Percentiles rank a stretch among this genome's conserved stretches.
These are phyloP conservation scores for Hypoxylon sp. DNA, from an alignment of 2,329 filamentous ascomycete genomes.

Conservation along the genomic window DNA sequence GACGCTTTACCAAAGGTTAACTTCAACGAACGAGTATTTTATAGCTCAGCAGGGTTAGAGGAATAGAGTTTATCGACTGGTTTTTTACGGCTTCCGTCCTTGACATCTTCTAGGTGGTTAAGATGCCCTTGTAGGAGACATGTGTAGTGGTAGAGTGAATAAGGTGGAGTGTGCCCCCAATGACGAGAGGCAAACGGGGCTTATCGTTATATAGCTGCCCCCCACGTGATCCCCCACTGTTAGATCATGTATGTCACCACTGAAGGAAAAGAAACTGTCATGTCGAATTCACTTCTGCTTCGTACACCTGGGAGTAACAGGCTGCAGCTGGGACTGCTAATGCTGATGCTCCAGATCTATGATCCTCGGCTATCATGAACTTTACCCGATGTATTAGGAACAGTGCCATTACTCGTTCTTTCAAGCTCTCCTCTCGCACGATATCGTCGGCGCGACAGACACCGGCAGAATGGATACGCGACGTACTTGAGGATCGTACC, in stretches of 20 bases:
- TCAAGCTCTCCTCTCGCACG: not conserved
- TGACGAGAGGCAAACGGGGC: not conserved
- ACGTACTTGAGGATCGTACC: conserved; percentile 31
- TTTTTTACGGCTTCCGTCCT: not conserved
- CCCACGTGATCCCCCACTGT: not conserved
- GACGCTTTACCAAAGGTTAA: not conserved
- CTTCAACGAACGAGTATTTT: not conserved
- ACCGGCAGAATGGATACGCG: conserved; percentile 36
- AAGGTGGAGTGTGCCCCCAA: not conserved
- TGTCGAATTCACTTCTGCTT: not conserved
- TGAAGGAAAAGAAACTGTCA: not conserved
- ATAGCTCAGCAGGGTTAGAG: not conserved
- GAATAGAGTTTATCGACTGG: not conserved
- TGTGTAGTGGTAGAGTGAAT: not conserved
- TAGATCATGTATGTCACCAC: not conserved
- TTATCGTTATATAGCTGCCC: not conserved
- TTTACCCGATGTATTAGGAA: conserved; percentile 12
- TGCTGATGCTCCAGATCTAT: not conserved
- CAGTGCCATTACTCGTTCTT: not conserved
- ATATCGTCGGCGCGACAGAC: conserved; percentile 8
- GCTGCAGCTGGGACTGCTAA: not conserved
- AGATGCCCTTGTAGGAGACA: not conserved
- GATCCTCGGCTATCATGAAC: conserved; percentile 14
- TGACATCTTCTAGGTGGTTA: not conserved
- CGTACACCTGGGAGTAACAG: not conserved